Conservation (phyloP, 129 eudicot species). For the Artemisia annua region DNA sequence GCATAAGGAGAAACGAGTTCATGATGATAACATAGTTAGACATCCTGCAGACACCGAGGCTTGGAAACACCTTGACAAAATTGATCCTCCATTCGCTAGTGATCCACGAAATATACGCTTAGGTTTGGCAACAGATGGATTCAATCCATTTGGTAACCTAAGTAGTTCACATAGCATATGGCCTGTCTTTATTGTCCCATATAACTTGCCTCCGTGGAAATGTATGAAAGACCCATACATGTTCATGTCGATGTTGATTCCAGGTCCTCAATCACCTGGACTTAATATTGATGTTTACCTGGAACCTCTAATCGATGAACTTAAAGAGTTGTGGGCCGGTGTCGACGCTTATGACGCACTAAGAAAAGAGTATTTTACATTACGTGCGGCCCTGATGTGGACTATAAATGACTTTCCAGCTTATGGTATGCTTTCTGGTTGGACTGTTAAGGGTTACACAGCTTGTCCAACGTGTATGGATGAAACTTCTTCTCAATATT, state of each 20-base stretch:
- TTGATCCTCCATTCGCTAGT: background rate
- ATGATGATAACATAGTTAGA: too few relatives aligned
- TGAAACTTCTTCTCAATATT: background rate
- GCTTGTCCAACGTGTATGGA: too few relatives aligned
- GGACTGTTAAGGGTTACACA: too few relatives aligned
- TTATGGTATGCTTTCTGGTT: too few relatives aligned
- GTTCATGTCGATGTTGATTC: background rate
- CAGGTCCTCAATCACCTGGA: background rate
- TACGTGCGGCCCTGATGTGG: too few relatives aligned
- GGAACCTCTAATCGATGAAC: background rate
- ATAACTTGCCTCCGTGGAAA: background rate
- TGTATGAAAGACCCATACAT: background rate
- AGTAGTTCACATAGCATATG: background rate
- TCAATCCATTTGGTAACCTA: background rate
- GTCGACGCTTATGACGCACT: too few relatives aligned
- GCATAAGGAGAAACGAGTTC: background rate
- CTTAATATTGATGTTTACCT: too few relatives aligned
- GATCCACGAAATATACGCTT: background rate
- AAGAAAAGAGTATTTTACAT: too few relatives aligned
- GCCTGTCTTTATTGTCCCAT: background rate
- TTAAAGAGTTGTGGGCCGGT: background rate
- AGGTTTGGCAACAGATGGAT: slow-evolving; percentile 1
- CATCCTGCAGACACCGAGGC: slow-evolving; percentile 1
- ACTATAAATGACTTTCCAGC: too few relatives aligned
- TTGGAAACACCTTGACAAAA: slow-evolving; percentile 19